These are phyloP conservation scores for Komagataella phaffii DNA, from an alignment of 805 yeast genomes.

Conservation along the genomic window DNA sequence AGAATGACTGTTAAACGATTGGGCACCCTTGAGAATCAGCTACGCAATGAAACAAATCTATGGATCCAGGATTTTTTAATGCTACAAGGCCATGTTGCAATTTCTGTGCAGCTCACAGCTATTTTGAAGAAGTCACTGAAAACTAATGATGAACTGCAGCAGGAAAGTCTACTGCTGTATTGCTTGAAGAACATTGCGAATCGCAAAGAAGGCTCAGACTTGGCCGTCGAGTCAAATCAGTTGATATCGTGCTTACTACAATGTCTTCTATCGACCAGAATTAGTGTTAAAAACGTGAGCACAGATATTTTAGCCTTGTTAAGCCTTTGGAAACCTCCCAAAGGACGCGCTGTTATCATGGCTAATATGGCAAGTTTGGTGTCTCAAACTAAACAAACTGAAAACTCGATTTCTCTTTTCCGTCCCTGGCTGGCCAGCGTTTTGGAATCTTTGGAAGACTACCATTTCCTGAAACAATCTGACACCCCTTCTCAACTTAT, in stretches of 20 bases:
- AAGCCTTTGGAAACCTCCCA: slow-evolving; percentile 13
- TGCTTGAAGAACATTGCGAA: slow-evolving; percentile 68
- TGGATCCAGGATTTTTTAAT: slow-evolving; percentile 78
- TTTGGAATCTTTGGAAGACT: slow-evolving; percentile 33
- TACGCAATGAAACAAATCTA: slow-evolving; percentile 3
- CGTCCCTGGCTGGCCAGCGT: slow-evolving; percentile 63
- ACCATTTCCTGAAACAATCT: background rate
- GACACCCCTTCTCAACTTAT: slow-evolving; percentile 18
- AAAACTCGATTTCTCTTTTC: slow-evolving; percentile 26
- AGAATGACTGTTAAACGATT: slow-evolving; percentile 25
- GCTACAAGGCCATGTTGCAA: slow-evolving; percentile 69
- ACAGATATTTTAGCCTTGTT: slow-evolving; percentile 61
- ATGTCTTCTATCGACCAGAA: slow-evolving; percentile 60
- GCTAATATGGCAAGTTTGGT: slow-evolving; percentile 22
- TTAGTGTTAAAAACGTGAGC: slow-evolving; percentile 65
- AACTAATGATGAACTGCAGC: slow-evolving; percentile 38
- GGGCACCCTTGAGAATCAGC: slow-evolving; percentile 13
- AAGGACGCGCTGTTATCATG: slow-evolving; percentile 16
- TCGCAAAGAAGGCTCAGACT: slow-evolving; percentile 45
- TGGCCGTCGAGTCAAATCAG: slow-evolving; percentile 29
- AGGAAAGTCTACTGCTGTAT: slow-evolving; percentile 64
- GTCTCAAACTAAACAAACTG: slow-evolving; percentile 13
- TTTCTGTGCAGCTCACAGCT: slow-evolving; percentile 53
- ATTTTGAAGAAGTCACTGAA: slow-evolving; percentile 25
- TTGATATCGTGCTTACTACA: slow-evolving; percentile 52